Evolutionary conservation across 805 yeast species (phyloP).

Genomic region (Wickerhamiella spandovensis): DNA sequence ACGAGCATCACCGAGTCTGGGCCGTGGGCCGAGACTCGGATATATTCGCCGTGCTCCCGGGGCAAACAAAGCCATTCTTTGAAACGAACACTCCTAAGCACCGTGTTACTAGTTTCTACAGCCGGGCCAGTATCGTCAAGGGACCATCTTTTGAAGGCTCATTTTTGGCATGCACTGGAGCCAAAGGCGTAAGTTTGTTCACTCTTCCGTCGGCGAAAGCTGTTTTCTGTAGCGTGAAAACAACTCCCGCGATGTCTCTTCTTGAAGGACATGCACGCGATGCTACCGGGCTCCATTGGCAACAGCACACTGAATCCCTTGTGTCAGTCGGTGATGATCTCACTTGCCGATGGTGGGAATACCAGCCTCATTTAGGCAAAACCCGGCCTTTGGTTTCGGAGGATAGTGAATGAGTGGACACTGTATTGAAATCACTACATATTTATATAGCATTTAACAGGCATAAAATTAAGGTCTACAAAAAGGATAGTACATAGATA

Average conservation of each 20-base stretch:
- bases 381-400: neutral
- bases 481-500: neutral
- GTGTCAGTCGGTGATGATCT: conserved; percentile 11
- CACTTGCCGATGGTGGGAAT: conserved; percentile 8
- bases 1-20: conserved; percentile 15
- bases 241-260: conserved; percentile 3
- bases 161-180: conserved; percentile 15
- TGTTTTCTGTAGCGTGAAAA: neutral
- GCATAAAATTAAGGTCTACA: neutral
- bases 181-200: conserved; percentile 8
- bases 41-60: conserved; percentile 5
- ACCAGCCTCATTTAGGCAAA: neutral
- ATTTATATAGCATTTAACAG: neutral
- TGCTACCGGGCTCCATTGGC: conserved; percentile 9
- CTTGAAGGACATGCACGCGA: conserved; percentile 9
- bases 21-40: conserved; percentile 10
- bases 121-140: conserved; percentile 11
- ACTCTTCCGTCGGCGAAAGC: conserved; percentile 5
- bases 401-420: neutral
- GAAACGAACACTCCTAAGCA: conserved; percentile 6
- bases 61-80: conserved; percentile 1
- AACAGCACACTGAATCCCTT: conserved; percentile 5
- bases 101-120: conserved; percentile 11
- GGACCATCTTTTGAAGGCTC: conserved; percentile 7
- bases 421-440: neutral